These are phyloP conservation scores for Paraleonurus japonicus DNA, from an alignment of 257 asterid species.

Conservation along the genomic window DNA sequence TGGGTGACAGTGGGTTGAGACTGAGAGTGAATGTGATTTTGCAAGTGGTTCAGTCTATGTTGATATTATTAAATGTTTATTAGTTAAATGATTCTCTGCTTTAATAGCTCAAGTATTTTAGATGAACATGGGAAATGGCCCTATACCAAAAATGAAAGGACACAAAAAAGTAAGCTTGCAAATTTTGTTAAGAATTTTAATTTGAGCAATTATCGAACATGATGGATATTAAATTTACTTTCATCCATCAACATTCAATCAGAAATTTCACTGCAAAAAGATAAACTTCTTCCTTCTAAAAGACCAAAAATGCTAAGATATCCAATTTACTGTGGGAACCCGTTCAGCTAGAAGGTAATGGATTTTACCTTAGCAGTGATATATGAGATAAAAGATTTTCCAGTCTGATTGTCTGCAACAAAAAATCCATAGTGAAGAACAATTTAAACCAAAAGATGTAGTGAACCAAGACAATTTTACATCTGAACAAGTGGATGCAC, in stretches of 20 bases:
- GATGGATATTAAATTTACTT: slow-evolving; percentile 7
- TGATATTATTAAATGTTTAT: neutral
- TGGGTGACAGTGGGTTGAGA: slow-evolving; percentile 9
- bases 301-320: slow-evolving; percentile 5
- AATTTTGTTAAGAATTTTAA: neutral
- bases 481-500: slow-evolving; percentile 12
- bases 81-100: neutral
- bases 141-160: neutral
- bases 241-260: slow-evolving; percentile 2
- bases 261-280: neutral
- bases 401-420: slow-evolving; percentile 83
- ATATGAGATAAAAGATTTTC: slow-evolving; percentile 81
- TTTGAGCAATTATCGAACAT: slow-evolving; percentile 2
- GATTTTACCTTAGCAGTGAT: slow-evolving; percentile 85
- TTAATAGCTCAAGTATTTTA: neutral
- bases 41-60: neutral
- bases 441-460: neutral
- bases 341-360: slow-evolving; percentile 19
- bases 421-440: slow-evolving; percentile 25
- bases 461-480: neutral
- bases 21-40: neutral
- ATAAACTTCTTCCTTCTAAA: neutral
- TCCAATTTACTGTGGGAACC: slow-evolving; percentile 18
- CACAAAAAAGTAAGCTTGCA: neutral
- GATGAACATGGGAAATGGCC: neutral